Base-by-base conservation (phyloP, 768 basidiomycete genomes). In the Suillus decipiens region DNA sequence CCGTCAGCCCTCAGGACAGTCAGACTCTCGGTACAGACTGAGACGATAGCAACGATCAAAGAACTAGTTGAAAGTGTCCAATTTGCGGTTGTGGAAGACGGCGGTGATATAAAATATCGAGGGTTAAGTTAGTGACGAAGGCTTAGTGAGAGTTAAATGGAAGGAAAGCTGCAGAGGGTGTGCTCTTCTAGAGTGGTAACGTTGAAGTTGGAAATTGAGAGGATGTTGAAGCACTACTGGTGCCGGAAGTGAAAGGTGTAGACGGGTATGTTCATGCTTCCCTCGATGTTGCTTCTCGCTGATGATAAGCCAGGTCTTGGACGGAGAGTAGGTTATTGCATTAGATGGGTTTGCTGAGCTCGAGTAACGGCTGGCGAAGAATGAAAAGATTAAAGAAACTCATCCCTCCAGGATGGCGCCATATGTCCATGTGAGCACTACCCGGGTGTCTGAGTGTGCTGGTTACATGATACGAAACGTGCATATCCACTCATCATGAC, bases 1-100 rank as follows among this genome's bases (percentile, higher is more conserved):
- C 83, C 36, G 93, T 90, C 7, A 95, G 95, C 5, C 94, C 94
- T 11, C 92, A 94, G 74, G 96, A 99, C 74, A 98, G 95, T 12
- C 84, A 84, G 60, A 96, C 99, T 66, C 78, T 98, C 31, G 96
- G 97, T 68, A 92, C 90, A 5, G 97, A 99, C 74, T 22, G 97
- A 99, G 75, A 93, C 94, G 3, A 93, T 99, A 4, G 96, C 93
- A 11, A 99, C 98, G 96, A 95, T 99, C 70, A 99, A 99, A 75
- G 96, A 75, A 96, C 74, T 99, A 48, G 79, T 99, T 59, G 96
- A 98, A 73, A 98, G 97, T 17, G 95, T 99, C 17, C 80, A 97
- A 61, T 96, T 96, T 5, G 92, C 95, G 7, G 99, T 99, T 64
- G 95, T 96, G 92, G 97, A 99, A 74, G 96, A 99, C 62, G 97